Conservation (phyloP, 1,139 yeast genomes). For the Arxiozyma telluris region DNA sequence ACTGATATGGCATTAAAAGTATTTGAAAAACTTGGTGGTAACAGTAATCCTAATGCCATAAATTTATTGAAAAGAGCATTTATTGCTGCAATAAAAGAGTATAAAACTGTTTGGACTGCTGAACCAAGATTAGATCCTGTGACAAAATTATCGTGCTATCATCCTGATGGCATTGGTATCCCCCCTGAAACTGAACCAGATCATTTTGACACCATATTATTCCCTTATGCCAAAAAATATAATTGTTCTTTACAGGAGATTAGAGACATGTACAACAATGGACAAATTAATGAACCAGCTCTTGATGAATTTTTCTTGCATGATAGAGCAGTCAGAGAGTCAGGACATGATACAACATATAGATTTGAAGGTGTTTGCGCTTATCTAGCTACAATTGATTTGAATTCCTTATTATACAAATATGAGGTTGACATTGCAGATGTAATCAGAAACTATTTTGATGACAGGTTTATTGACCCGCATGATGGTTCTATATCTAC, state of each 20-base stretch:
- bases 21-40: constrained; percentile 48
- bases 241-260: constrained; percentile 59
- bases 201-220: constrained; percentile 69
- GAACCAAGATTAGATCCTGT: constrained; percentile 62
- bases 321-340: constrained; percentile 92
- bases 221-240: constrained; percentile 61
- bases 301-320: constrained; percentile 84
- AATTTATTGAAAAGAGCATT: constrained; percentile 59
- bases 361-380: constrained; percentile 89
- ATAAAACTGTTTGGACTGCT: constrained; percentile 68
- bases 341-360: constrained; percentile 93
- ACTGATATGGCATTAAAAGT: constrained; percentile 84
- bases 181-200: constrained; percentile 96
- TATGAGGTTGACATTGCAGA: constrained; percentile 80
- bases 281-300: constrained; percentile 59
- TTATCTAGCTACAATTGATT: constrained; percentile 79
- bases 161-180: constrained; percentile 81
- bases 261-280: constrained; percentile 58
- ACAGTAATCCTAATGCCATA: constrained; percentile 37
- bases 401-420: constrained; percentile 78
- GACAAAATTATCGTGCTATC: constrained; percentile 85
- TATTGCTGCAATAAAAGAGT: constrained; percentile 79
- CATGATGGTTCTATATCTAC: constrained; percentile 39
- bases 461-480: constrained; percentile 36
- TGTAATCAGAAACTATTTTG: constrained; percentile 49